A percentile compares a stretch with the other conserved stretches of the same genome.
phyloP scores from a whole-genome alignment of 2,329 filamentous ascomycete genomes.

The Fusarium pseudonygamai region DNA sequence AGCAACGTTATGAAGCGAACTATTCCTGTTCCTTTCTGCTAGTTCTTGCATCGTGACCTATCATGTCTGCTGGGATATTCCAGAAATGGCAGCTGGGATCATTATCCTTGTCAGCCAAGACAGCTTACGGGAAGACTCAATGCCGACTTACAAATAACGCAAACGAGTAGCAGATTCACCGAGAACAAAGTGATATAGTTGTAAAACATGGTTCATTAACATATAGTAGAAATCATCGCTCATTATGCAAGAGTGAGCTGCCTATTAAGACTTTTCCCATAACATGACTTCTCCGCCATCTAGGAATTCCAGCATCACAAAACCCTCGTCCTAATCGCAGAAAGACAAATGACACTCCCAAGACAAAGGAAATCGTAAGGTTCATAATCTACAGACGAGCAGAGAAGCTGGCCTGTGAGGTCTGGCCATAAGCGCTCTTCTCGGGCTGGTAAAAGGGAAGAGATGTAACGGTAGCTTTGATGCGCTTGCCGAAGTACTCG shows the following conservation, averaged over 20 bases:
- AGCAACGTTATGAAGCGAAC: neutral
- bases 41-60: neutral
- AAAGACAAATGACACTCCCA: neutral
- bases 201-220: conserved; percentile 10
- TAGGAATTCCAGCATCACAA: neutral
- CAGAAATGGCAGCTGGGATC: neutral
- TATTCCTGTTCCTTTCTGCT: neutral
- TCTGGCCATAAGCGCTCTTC: conserved; percentile 27
- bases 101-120: neutral
- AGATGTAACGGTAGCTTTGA: conserved; percentile 61
- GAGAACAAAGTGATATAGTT: neutral
- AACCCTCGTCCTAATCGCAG: neutral
- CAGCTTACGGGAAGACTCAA: neutral
- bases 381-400: conserved; percentile 25
- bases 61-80: neutral
- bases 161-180: neutral
- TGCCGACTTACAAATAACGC: neutral
- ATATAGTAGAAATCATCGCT: conserved; percentile 21
- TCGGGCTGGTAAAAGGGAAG: conserved; percentile 52
- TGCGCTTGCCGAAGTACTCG: conserved; percentile 67
- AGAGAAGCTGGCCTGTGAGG: conserved; percentile 4
- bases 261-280: neutral
- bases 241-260: conserved; percentile 27
- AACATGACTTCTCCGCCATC: neutral
- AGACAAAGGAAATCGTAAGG: conserved; percentile 2